Percentiles rank a stretch among this genome's conserved stretches.
These are phyloP conservation scores for Cadophora sp. DNA, from an alignment of 2,329 filamentous ascomycete species.

Conservation along the genomic window DNA sequence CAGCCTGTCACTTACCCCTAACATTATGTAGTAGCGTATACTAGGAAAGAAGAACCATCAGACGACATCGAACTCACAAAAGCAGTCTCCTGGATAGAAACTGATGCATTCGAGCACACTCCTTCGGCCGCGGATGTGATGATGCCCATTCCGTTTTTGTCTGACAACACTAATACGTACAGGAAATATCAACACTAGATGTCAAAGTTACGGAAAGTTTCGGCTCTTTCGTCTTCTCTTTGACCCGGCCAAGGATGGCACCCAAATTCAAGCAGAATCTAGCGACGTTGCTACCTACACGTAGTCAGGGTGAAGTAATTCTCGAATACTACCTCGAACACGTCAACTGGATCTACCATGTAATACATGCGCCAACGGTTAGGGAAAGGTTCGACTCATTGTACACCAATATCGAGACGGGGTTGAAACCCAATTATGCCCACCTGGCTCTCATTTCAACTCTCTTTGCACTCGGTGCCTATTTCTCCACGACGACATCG, in stretches of 20 bases:
- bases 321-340: slow-evolving; percentile 33
- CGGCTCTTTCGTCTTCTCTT: slow-evolving; percentile 27
- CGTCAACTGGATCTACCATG: slow-evolving; percentile 38
- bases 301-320: slow-evolving; percentile 26
- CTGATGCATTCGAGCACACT: slow-evolving; percentile 34
- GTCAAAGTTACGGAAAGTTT: slow-evolving; percentile 29
- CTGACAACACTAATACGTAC: background rate
- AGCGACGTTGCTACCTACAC: slow-evolving; percentile 28
- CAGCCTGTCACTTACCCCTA: background rate
- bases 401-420: slow-evolving; percentile 30
- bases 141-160: background rate
- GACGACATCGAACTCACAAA: slow-evolving; percentile 28
- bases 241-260: slow-evolving; percentile 18
- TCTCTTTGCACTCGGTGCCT: slow-evolving; percentile 34
- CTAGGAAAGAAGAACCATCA: slow-evolving; percentile 7
- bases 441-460: slow-evolving; percentile 33
- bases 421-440: slow-evolving; percentile 26
- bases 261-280: slow-evolving; percentile 21
- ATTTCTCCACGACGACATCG: slow-evolving; percentile 28
- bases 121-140: slow-evolving; percentile 21
- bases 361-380: slow-evolving; percentile 38
- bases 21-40: background rate
- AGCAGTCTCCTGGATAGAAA: slow-evolving; percentile 30
- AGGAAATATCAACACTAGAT: slow-evolving; percentile 17
- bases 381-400: slow-evolving; percentile 23